phyloP scores from a whole-genome alignment of 2,329 filamentous ascomycete genomes.

The Alternaria ventricosa region DNA sequence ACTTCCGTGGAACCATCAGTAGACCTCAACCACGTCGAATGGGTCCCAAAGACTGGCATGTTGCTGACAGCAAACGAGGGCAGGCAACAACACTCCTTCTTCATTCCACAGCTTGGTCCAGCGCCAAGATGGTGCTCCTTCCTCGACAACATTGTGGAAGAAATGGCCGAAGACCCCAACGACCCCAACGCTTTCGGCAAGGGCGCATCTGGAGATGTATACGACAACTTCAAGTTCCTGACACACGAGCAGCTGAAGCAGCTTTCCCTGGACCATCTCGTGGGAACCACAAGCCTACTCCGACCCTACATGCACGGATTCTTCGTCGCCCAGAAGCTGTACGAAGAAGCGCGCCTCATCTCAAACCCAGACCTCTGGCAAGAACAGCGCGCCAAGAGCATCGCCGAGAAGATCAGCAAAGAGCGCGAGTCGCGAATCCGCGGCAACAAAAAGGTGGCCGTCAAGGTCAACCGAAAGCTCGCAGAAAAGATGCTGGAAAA shows the following conservation, averaged over 20 bases:
- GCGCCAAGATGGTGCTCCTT: conserved; percentile 96
- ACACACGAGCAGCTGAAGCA: conserved; percentile 84
- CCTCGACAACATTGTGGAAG: conserved; percentile 96
- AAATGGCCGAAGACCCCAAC: conserved; percentile 86
- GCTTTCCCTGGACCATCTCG: conserved; percentile 84
- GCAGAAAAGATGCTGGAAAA: conserved; percentile 70
- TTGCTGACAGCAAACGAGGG: conserved; percentile 96
- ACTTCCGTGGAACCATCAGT: conserved; percentile 94
- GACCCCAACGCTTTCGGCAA: conserved; percentile 64
- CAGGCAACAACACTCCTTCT: conserved; percentile 91
- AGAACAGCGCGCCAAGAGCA: conserved; percentile 86
- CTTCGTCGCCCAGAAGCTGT: conserved; percentile 93
- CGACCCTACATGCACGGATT: conserved; percentile 99
- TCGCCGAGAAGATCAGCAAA: conserved; percentile 96
- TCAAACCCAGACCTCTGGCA: conserved; percentile 94
- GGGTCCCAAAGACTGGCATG: conserved; percentile 93
- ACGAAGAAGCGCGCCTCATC: conserved; percentile 92
- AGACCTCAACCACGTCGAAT: conserved; percentile 92
- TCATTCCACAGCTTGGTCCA: conserved; percentile 90
- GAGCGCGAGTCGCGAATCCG: conserved; percentile 94
- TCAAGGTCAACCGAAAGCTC: conserved; percentile 85
- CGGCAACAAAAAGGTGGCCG: conserved; percentile 85
- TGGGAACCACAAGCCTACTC: conserved; percentile 87
- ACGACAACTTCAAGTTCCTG: conserved; percentile 99
- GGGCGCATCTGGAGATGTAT: conserved; percentile 76